Evolutionary conservation across 2,329 filamentous ascomycete genomes (phyloP).

Genomic region (Cercospora sp.): DNA sequence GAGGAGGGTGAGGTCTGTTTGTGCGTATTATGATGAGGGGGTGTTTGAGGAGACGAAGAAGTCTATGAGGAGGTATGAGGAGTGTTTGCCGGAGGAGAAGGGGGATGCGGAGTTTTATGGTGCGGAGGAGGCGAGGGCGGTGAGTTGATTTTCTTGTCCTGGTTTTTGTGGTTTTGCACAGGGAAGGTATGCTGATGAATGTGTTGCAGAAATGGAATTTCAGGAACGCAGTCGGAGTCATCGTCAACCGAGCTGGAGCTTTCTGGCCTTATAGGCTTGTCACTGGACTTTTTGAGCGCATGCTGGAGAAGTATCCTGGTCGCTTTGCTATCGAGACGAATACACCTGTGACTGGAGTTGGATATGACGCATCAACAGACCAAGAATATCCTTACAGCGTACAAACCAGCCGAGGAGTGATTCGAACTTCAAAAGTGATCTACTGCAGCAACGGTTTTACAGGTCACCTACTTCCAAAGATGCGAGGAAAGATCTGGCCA

Average conservation of each 20-base stretch:
- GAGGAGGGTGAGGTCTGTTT: conserved; percentile 19
- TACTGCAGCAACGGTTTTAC: conserved; percentile 27
- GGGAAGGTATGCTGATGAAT: neutral
- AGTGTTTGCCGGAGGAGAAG: conserved; percentile 21
- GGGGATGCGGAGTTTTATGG: conserved; percentile 16
- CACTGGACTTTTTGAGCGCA: conserved; percentile 22
- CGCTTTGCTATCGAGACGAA: conserved; percentile 24
- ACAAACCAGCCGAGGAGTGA: conserved; percentile 18
- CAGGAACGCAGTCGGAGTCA: conserved; percentile 23
- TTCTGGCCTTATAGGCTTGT: conserved; percentile 28
- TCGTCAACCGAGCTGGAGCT: conserved; percentile 25
- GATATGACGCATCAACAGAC: conserved; percentile 6
- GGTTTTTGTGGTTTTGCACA: neutral
- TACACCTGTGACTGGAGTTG: conserved; percentile 22
- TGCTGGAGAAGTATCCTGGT: conserved; percentile 18
- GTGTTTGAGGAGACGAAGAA: conserved; percentile 20
- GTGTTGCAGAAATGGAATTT: conserved; percentile 20
- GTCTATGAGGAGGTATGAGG: conserved; percentile 19
- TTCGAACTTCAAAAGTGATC: conserved; percentile 22
- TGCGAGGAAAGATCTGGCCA: conserved; percentile 28
- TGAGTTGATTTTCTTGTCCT: neutral
- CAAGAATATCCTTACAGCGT: conserved; percentile 18
- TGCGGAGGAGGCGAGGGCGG: conserved; percentile 19
- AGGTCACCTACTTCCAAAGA: conserved; percentile 23
- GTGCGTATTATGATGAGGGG: conserved; percentile 18